A percentile compares a stretch with the other conserved stretches of the same genome.
These are phyloP conservation scores for Ascochyta lentis DNA, from an alignment of 2,329 filamentous ascomycete genomes.

Conservation along the genomic window DNA sequence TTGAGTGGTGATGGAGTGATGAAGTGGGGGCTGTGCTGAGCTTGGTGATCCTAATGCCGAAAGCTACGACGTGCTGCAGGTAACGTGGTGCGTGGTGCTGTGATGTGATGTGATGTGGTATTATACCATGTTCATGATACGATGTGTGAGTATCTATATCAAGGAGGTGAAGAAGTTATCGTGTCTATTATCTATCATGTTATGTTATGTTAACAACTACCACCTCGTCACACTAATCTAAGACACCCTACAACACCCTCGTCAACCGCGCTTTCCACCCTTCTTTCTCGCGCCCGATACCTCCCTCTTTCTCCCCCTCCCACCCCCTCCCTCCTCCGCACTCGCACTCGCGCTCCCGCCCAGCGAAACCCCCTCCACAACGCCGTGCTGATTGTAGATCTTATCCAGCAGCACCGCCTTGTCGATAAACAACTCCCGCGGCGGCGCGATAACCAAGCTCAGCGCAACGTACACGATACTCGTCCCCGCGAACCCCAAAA, in stretches of 20 bases:
- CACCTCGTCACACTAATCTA: background rate
- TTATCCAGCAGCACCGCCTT: slow-evolving; percentile 49
- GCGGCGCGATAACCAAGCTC: slow-evolving; percentile 56
- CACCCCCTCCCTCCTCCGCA: slow-evolving; percentile 9
- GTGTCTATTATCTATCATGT: too few relatives aligned
- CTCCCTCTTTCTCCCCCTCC: slow-evolving; percentile 36
- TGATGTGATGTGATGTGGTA: too few relatives aligned
- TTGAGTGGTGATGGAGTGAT: too few relatives aligned
- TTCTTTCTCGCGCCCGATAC: too few relatives aligned
- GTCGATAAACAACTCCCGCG: slow-evolving; percentile 57
- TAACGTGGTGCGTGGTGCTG: too few relatives aligned
- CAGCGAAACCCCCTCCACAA: slow-evolving; percentile 38
- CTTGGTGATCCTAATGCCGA: too few relatives aligned
- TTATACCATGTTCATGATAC: too few relatives aligned
- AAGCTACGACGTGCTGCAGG: too few relatives aligned
- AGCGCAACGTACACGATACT: slow-evolving; percentile 63
- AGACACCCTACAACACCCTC: slow-evolving; percentile 37
- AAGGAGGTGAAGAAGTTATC: too few relatives aligned
- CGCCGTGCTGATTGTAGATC: slow-evolving; percentile 43
- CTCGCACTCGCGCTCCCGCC: slow-evolving; percentile 28
- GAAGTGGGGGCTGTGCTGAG: too few relatives aligned
- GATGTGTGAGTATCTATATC: too few relatives aligned
- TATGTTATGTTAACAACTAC: too few relatives aligned
- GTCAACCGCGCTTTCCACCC: slow-evolving; percentile 45
- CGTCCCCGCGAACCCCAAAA: slow-evolving; percentile 66